A percentile compares a stretch with the other conserved stretches of the same genome.
Conservation (phyloP, 1,284 basidiomycete species). For the Trametes sp. region DNA sequence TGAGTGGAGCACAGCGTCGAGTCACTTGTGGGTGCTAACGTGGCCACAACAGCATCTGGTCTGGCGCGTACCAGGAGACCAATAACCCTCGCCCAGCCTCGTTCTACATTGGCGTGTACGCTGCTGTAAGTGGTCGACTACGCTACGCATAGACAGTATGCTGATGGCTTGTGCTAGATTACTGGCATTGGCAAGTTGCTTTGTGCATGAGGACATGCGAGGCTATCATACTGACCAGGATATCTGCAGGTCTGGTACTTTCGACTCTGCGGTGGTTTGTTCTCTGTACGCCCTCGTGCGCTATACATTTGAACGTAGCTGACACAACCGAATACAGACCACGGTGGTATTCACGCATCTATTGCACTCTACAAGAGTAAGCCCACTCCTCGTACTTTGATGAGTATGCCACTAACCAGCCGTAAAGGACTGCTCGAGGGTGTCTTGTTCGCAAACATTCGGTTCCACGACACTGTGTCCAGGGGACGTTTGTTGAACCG, state of each 20-base stretch:
- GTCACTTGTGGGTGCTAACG: not conserved
- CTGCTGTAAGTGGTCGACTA: conserved; percentile 52
- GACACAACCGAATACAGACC: conserved; percentile 48
- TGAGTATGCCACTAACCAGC: not conserved
- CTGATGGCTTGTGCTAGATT: conserved; percentile 12
- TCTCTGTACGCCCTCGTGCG: conserved; percentile 53
- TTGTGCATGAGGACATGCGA: conserved; percentile 32
- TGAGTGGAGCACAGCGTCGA: conserved; percentile 40
- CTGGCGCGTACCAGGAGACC: conserved; percentile 52
- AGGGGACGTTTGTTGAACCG: conserved; percentile 88
- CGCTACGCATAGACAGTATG: not conserved
- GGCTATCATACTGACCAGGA: not conserved
- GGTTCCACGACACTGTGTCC: conserved; percentile 94
- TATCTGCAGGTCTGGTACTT: conserved; percentile 61
- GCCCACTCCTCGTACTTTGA: conserved; percentile 39
- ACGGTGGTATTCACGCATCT: conserved; percentile 75
- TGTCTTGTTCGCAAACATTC: conserved; percentile 89
- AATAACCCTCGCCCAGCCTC: conserved; percentile 56
- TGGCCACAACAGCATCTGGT: conserved; percentile 56
- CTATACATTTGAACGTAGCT: not conserved
- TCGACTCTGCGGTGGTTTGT: conserved; percentile 73
- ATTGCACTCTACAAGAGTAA: conserved; percentile 73
- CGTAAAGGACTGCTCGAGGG: conserved; percentile 75
- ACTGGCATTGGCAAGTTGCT: conserved; percentile 31
- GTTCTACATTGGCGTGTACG: conserved; percentile 85